Evolutionary conservation across 2,329 filamentous ascomycete species (phyloP), one percentile per base, ranked within the genome.

Genomic region (Colletotrichum filicis): DNA sequence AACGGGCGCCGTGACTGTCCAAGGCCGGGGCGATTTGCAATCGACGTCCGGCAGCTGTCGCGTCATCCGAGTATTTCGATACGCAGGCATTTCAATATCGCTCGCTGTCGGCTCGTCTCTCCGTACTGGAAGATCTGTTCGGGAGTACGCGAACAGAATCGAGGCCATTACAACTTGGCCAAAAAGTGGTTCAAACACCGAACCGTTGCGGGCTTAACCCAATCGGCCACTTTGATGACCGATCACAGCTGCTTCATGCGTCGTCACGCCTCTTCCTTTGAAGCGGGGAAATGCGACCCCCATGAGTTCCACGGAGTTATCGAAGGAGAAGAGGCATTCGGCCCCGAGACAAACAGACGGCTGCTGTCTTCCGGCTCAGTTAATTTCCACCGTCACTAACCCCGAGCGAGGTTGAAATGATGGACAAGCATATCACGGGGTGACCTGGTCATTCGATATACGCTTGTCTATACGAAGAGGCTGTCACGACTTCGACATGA

Each of bases 161-260:
- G 66, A 56, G 28, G 22, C 28, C n/a, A 56, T 4, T 35, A 57
- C 22, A 57, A 12, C 12, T 24, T 22, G 46, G 16, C 12, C 22
- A 30, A 63, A 64, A 69, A 65, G 66, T 69, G 70, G 66, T 60
- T 69, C 59, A 72, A 69, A 62, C 28, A 49, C 70, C 66, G 46
- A 69, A 14, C 46, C 42, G 42, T 53, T 30, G 24, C 58, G 14
- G 9, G 37, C 19, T 72, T 59, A 16, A 14, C 66, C 37, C 42
- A 59, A 62, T 32, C 16, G 42, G 66, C 22, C 30, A 35, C 30
- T 52, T 55, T 4, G 11, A 42, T 59, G 53, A 32, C 32, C n/a
- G 59, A 55, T 59, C 66, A 55, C 22, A 73, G 49, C 52, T 56
- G 49, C 52, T 56, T 55, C 37, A 28, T n/a, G 56, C 35, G 52